Percentiles rank a stretch among this genome's conserved stretches.
Conservation (phyloP, 139 green algal species). For the Pseudopediastrum boryanum region DNA sequence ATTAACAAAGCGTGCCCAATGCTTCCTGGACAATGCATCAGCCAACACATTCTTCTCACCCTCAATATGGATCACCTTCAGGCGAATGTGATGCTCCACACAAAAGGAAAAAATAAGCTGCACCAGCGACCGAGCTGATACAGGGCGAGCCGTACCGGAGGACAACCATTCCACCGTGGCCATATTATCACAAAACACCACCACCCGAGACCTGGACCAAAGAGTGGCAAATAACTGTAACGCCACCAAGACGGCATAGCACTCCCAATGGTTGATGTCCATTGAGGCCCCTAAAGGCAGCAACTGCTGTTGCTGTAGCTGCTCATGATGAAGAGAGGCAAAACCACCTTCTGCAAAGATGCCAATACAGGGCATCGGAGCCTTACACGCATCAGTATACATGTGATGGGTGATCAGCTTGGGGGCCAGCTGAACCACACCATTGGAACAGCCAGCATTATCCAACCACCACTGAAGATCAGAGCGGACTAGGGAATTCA, state of each 20-base stretch:
- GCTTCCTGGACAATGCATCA: not conserved
- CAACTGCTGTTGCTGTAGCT: not conserved
- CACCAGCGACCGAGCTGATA: not conserved
- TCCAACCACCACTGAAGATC: too few relatives aligned
- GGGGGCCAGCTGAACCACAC: too few relatives aligned
- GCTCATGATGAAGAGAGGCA: not conserved
- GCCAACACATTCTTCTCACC: not conserved
- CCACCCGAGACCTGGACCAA: not conserved
- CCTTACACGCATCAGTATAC: not conserved
- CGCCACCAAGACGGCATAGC: not conserved
- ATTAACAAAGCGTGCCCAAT: not conserved
- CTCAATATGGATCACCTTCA: not conserved
- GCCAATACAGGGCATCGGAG: not conserved
- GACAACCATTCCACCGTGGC: not conserved
- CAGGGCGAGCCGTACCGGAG: not conserved
- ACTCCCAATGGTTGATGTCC: not conserved
- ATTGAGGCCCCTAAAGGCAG: not conserved
- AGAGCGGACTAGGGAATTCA: too few relatives aligned
- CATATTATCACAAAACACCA: not conserved
- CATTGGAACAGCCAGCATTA: too few relatives aligned
- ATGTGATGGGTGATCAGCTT: too few relatives aligned
- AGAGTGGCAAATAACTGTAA: not conserved
- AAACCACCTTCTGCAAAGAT: not conserved
- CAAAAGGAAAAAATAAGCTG: not conserved
- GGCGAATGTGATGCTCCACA: not conserved